Evolutionary conservation across 83 land plant species (phyloP).

Genomic region (Picea abies): DNA sequence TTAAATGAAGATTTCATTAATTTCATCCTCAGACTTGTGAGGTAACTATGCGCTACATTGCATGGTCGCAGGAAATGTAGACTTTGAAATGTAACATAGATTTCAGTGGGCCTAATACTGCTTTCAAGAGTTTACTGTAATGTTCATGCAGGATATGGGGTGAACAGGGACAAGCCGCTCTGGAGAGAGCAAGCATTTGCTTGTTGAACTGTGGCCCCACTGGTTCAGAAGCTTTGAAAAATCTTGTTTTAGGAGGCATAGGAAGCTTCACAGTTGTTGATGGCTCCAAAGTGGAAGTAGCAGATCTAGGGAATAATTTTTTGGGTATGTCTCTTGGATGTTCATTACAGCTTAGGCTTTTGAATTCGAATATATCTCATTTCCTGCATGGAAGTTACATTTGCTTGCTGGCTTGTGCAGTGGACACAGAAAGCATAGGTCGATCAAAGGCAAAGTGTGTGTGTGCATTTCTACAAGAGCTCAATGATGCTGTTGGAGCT

Average conservation of each 20-base stretch:
- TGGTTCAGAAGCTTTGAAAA: conserved; percentile 94
- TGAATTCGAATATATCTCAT: not conserved
- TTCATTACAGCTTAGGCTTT: not conserved
- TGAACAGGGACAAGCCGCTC: conserved; percentile 92
- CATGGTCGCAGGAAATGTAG: not conserved
- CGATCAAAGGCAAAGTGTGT: no score
- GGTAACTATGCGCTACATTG: not conserved
- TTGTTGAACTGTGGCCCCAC: conserved; percentile 95
- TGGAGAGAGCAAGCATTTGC: conserved; percentile 86
- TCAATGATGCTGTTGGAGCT: no score
- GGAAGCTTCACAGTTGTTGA: no score
- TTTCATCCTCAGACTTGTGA: not conserved
- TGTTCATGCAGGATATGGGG: conserved; percentile 85
- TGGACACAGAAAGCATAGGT: no score
- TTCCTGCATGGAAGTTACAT: not conserved
- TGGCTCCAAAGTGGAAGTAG: no score
- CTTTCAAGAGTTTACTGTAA: not conserved
- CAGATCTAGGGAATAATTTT: no score
- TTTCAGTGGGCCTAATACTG: not conserved
- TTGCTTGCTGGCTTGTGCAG: conserved; percentile 36
- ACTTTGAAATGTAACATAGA: not conserved
- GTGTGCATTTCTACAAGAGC: no score
- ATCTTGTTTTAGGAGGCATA: conserved; percentile 95
- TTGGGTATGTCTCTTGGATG: conserved; percentile 46
- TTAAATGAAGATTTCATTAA: not conserved